Percentiles rank a stretch among this genome's conserved stretches.
phyloP scores from a whole-genome alignment of 306 rosid species.

The Oxytropis ochrocephala region DNA sequence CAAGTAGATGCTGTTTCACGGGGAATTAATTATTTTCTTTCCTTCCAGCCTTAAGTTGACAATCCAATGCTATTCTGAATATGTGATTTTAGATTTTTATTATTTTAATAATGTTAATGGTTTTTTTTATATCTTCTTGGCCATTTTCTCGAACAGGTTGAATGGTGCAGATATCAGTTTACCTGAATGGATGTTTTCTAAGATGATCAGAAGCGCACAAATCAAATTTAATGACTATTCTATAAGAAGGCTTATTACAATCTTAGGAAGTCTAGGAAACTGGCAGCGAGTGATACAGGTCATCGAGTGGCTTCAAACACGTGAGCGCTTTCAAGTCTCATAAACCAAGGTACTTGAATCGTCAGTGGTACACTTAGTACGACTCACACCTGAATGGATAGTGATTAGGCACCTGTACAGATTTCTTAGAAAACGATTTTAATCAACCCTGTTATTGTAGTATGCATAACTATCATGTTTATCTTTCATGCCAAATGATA shows the following conservation, averaged over 20 bases:
- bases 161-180: conserved; percentile 85
- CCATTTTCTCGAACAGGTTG: conserved; percentile 54
- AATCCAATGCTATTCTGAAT: conserved; percentile 4
- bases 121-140: conserved; percentile 5
- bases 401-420: background rate
- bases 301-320: conserved; percentile 93
- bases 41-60: conserved; percentile 3
- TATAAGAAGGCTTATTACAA: conserved; percentile 69
- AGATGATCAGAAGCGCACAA: conserved; percentile 84
- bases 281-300: conserved; percentile 91
- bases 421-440: conserved; percentile 14
- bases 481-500: background rate
- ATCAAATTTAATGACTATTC: conserved; percentile 79
- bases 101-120: conserved; percentile 18
- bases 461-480: background rate
- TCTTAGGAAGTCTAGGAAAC: conserved; percentile 76
- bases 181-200: conserved; percentile 89
- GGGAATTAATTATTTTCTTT: background rate
- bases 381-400: background rate
- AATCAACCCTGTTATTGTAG: background rate
- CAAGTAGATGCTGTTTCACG: background rate
- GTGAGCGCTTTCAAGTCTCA: conserved; percentile 75
- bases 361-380: background rate
- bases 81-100: background rate
- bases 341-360: conserved; percentile 53